Conservation (phyloP, 2,329 filamentous ascomycete genomes). For the Arthrobotrys sphaeroides region DNA sequence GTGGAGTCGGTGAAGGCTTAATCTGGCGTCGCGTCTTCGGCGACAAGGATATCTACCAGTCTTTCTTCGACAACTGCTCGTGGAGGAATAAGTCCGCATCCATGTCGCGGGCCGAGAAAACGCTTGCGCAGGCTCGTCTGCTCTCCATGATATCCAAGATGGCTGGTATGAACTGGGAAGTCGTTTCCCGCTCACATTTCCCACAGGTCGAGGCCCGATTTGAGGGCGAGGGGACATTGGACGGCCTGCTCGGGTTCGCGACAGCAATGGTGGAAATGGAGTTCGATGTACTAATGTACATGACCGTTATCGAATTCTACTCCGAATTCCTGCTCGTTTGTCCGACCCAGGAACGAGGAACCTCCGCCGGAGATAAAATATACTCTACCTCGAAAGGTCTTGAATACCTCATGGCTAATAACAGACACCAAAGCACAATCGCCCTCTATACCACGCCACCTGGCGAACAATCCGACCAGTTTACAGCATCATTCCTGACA, state of each 20-base stretch:
- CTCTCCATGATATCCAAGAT: slow-evolving; percentile 49
- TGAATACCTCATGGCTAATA: slow-evolving; percentile 50
- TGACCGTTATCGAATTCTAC: slow-evolving; percentile 52
- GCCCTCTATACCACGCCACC: slow-evolving; percentile 40
- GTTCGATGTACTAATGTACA: slow-evolving; percentile 51
- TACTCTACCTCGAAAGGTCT: slow-evolving; percentile 46
- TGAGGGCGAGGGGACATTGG: slow-evolving; percentile 46
- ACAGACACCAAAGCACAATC: slow-evolving; percentile 44
- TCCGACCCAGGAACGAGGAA: slow-evolving; percentile 25
- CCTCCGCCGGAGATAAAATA: slow-evolving; percentile 15
- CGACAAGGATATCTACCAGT: slow-evolving; percentile 51
- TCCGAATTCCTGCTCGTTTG: slow-evolving; percentile 47
- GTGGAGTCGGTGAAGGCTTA: slow-evolving; percentile 43
- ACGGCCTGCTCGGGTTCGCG: slow-evolving; percentile 46
- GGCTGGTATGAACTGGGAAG: slow-evolving; percentile 49
- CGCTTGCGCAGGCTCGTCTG: slow-evolving; percentile 42
- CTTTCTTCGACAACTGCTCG: slow-evolving; percentile 51
- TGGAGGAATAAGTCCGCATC: slow-evolving; percentile 49
- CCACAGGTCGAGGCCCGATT: slow-evolving; percentile 47
- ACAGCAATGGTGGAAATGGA: slow-evolving; percentile 53
- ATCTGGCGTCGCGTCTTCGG: slow-evolving; percentile 52
- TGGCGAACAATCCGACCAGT: slow-evolving; percentile 44
- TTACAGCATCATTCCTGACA: slow-evolving; percentile 47
- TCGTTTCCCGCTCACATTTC: slow-evolving; percentile 50
- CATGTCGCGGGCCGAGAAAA: slow-evolving; percentile 48